Evolutionary conservation across 257 asterid genomes (phyloP), one percentile per base, ranked within the genome.

Genomic region (Coffea canephora): DNA sequence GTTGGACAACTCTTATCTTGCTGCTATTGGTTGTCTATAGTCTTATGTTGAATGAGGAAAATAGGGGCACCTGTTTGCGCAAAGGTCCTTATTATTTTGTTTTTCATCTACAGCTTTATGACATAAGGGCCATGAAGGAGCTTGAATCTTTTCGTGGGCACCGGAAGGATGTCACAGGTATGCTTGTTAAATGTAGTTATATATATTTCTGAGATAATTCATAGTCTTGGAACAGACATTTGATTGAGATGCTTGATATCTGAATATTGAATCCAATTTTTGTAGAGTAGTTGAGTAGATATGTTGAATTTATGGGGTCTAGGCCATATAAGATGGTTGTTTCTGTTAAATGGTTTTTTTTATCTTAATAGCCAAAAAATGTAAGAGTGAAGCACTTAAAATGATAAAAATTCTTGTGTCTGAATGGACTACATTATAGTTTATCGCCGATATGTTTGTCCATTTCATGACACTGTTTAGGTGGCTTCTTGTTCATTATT

Each of bases 91-190:
- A 61, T 67, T n/a, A 76, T 65, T 39, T 23, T 79, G 76, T 73
- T 61, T 78, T 77, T 76, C 48, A 71, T 79, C 81, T 80, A 50
- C 93, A 95, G 99, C 98, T 96, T 82, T 96, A 92, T 86, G 99
- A 96, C 84, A 93, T 96, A 87, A 92, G 99, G 88, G 92, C 97
- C 43, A 96, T 96, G 99, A 96, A 94, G 91, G 99, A 96, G 90
- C 96, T 96, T 66, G 95, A 94, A 83, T 91, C 99, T 75, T 96
- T 96, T 79, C 97, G 97, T 64, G 99, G 99, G 82, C 99, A 96
- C 85, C 88, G 84, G 79, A 96, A 94, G 89, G 99, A 96, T 82
- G 97, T 96, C 73, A 96, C 98, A 71, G 89, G 99, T 95, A 89
- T 76, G 85, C 36, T 25, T 41, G 23, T 59, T 2, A 27, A 6